A percentile compares a stretch with the other conserved stretches of the same genome.
Conservation (phyloP, 169 alveolate genomes). For the Cryptosporidium ryanae region DNA sequence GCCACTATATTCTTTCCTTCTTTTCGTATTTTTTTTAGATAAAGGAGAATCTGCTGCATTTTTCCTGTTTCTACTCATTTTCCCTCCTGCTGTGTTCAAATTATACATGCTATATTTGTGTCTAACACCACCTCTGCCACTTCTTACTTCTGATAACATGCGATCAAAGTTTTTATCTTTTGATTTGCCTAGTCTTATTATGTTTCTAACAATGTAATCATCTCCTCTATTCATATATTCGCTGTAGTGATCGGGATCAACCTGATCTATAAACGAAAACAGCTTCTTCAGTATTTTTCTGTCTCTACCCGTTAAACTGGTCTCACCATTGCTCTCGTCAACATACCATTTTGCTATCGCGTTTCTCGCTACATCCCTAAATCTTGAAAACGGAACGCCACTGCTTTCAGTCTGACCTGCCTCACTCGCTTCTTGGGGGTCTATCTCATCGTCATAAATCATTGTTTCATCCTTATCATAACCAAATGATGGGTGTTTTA, state of each 20-base stretch:
- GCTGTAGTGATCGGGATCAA: constrained; percentile 29
- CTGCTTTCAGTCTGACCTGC: neutral
- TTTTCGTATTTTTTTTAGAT: neutral
- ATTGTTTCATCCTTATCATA: constrained; percentile 20
- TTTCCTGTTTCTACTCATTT: constrained; percentile 4
- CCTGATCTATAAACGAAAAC: constrained; percentile 15
- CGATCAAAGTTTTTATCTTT: constrained; percentile 39
- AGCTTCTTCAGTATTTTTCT: constrained; percentile 26
- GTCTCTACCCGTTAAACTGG: constrained; percentile 42
- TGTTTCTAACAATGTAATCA: constrained; percentile 45
- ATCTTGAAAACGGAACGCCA: constrained; percentile 14
- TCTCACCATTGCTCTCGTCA: constrained; percentile 41
- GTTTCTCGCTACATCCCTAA: constrained; percentile 55
- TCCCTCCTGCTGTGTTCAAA: neutral
- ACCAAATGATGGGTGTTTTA: constrained; percentile 14
- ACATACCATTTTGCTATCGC: constrained; percentile 53
- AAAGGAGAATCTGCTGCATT: neutral
- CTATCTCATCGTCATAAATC: neutral
- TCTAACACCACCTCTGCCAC: neutral
- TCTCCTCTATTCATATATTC: constrained; percentile 45
- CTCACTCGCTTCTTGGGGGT: constrained; percentile 6
- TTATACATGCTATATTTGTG: neutral
- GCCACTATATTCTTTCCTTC: neutral
- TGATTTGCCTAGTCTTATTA: constrained; percentile 25
- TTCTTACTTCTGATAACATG: neutral